These are phyloP conservation scores for Phytophthora aleatoria DNA, from an alignment of 352 stramenopile genomes.

Conservation along the genomic window DNA sequence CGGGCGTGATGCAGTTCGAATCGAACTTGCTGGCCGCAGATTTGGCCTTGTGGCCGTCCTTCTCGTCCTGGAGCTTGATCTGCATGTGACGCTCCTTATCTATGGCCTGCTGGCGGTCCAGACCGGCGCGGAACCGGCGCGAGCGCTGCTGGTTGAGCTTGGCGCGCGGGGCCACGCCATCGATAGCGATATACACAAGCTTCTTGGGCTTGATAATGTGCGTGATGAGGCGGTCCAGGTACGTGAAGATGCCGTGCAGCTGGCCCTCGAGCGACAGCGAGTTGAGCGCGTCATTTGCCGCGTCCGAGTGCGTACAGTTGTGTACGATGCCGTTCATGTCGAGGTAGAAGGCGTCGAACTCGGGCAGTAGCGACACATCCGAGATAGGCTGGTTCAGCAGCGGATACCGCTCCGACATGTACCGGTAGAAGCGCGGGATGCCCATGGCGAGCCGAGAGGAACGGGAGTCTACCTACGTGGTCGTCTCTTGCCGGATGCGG, in stretches of 20 bases:
- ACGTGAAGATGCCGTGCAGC: constrained; percentile 91
- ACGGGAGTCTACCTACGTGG: constrained; percentile 6
- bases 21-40: constrained; percentile 91
- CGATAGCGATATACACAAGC: constrained; percentile 98
- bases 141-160: constrained; percentile 99
- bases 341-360: constrained; percentile 99
- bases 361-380: constrained; percentile 96
- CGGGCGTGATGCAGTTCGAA: constrained; percentile 99
- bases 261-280: constrained; percentile 94
- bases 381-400: constrained; percentile 99
- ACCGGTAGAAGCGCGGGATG: constrained; percentile 94
- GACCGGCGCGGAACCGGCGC: constrained; percentile 91
- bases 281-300: constrained; percentile 90
- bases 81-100: constrained; percentile 74
- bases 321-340: constrained; percentile 99
- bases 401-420: constrained; percentile 96
- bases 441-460: constrained; percentile 60
- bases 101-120: constrained; percentile 75
- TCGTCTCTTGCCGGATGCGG: constrained; percentile 11
- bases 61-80: constrained; percentile 79
- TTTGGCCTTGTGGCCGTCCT: constrained; percentile 50
- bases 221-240: constrained; percentile 96
- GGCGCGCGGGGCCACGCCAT: constrained; percentile 97
- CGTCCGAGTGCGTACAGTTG: constrained; percentile 97
- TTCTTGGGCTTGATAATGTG: constrained; percentile 97